Evolutionary conservation across 2,329 filamentous ascomycete species (phyloP).

Genomic region (Apiospora pterosperma): DNA sequence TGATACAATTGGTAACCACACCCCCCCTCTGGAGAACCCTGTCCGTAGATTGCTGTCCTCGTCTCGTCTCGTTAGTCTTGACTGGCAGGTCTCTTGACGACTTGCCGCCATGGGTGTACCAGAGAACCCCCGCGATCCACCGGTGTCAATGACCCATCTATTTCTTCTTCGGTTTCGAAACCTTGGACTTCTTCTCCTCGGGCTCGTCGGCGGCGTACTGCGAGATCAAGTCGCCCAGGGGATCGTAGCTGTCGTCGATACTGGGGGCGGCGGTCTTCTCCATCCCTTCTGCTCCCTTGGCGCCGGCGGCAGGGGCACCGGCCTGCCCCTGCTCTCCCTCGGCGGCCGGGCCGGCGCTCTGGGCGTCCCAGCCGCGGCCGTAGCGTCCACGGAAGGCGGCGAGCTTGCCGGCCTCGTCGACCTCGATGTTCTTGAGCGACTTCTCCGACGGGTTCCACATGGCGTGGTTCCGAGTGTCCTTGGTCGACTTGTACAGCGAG

Average conservation of each 20-base stretch:
- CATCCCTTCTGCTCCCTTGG: conserved; percentile 4
- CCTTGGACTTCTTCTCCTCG: neutral
- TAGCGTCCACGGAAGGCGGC: conserved; percentile 83
- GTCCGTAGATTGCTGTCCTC: neutral
- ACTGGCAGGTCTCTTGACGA: neutral
- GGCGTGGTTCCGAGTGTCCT: conserved; percentile 85
- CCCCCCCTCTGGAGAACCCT: neutral
- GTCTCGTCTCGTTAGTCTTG: neutral
- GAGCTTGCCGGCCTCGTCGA: conserved; percentile 89
- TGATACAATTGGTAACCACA: neutral
- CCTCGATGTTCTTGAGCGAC: conserved; percentile 81
- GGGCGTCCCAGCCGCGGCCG: conserved; percentile 75
- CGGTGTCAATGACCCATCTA: neutral
- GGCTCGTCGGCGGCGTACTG: conserved; percentile 35
- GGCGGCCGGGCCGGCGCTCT: conserved; percentile 21
- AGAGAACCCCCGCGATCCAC: neutral
- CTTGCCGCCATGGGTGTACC: too few relatives aligned
- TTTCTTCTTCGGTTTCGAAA: neutral
- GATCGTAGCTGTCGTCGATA: conserved; percentile 27
- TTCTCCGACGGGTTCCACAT: conserved; percentile 87
- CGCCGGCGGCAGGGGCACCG: neutral
- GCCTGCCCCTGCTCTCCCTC: neutral
- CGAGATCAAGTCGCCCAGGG: conserved; percentile 49
- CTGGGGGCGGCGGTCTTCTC: conserved; percentile 14
- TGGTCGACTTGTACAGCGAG: conserved; percentile 57